Percentiles rank a stretch among this genome's conserved stretches.
Conservation (phyloP, 495 filamentous ascomycete genomes). For the Penicillium goetzii region DNA sequence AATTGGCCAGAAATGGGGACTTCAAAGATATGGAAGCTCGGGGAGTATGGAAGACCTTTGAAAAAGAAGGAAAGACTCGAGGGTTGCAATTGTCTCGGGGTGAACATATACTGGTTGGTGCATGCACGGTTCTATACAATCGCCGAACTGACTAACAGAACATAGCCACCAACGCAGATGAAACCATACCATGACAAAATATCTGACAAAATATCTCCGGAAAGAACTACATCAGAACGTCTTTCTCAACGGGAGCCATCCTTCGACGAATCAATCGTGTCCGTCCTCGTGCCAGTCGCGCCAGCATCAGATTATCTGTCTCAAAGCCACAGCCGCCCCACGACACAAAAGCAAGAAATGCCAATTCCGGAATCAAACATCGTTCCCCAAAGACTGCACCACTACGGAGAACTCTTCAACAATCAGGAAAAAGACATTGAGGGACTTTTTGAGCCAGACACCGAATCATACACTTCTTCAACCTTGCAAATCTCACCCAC, state of each 20-base stretch:
- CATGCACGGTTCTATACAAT: not conserved
- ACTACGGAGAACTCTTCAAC: slow-evolving; percentile 24
- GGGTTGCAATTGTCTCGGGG: slow-evolving; percentile 5
- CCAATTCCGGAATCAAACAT: not conserved
- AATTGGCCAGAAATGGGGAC: slow-evolving; percentile 18
- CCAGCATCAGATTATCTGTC: slow-evolving; percentile 2
- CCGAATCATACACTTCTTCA: not conserved
- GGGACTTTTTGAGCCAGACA: not conserved
- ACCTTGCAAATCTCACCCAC: slow-evolving; percentile 14
- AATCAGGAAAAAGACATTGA: slow-evolving; percentile 2
- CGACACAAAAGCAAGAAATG: not conserved
- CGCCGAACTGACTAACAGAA: not conserved
- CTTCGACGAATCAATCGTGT: slow-evolving; percentile 13
- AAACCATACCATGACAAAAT: slow-evolving; percentile 4
- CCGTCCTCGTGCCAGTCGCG: slow-evolving; percentile 18
- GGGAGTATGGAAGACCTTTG: slow-evolving; percentile 18
- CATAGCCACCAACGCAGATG: slow-evolving; percentile 10
- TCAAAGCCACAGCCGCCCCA: not conserved
- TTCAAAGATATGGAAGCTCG: slow-evolving; percentile 4
- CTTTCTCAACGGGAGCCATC: slow-evolving; percentile 7
- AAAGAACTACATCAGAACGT: not conserved
- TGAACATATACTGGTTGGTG: slow-evolving; percentile 17
- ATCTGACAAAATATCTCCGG: no score
- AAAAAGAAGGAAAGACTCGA: slow-evolving; percentile 5
- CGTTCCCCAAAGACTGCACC: slow-evolving; percentile 4